Conservation (phyloP, 371 early-diverging fungal genomes). For the Capniomyces stellatus region DNA sequence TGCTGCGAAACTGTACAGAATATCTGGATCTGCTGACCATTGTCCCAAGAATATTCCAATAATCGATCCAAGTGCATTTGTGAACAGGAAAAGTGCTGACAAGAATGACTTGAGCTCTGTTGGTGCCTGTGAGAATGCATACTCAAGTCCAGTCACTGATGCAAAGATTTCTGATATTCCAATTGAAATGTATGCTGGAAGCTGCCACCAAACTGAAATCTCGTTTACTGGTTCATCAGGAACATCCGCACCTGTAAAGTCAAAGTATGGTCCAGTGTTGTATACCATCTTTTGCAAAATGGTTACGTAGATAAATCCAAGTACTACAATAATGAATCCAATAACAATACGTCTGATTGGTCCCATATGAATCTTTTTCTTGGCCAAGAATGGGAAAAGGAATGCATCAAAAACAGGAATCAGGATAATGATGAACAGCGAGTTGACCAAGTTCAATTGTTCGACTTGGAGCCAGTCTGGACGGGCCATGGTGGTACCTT, state of each 20-base stretch:
- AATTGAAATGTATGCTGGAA: conserved; percentile 7
- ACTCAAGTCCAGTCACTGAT: conserved; percentile 49
- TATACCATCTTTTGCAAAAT: conserved; percentile 48
- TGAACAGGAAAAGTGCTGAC: conserved; percentile 50
- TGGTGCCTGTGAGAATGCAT: conserved; percentile 57
- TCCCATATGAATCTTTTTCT: conserved; percentile 36
- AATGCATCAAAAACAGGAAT: conserved; percentile 52
- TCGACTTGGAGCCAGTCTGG: conserved; percentile 42
- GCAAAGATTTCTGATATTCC: conserved; percentile 11
- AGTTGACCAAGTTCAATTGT: conserved; percentile 32
- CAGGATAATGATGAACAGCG: conserved; percentile 38
- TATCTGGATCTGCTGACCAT: conserved; percentile 11
- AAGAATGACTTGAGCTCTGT: conserved; percentile 56
- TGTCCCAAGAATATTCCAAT: conserved; percentile 19
- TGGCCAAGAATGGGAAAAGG: conserved; percentile 42
- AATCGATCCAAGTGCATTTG: conserved; percentile 24
- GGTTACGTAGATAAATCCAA: conserved; percentile 44
- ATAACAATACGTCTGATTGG: conserved; percentile 49
- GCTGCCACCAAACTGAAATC: conserved; percentile 41
- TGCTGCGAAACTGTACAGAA: conserved; percentile 20
- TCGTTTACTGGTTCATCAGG: conserved; percentile 15
- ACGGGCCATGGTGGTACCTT: conserved; percentile 42
- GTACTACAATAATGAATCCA: conserved; percentile 42
- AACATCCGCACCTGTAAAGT: conserved; percentile 20
- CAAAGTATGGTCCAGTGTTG: conserved; percentile 30